A percentile compares a stretch with the other conserved stretches of the same genome.
These are phyloP conservation scores for Dendrothele bispora DNA, from an alignment of 768 basidiomycete species.

Conservation along the genomic window DNA sequence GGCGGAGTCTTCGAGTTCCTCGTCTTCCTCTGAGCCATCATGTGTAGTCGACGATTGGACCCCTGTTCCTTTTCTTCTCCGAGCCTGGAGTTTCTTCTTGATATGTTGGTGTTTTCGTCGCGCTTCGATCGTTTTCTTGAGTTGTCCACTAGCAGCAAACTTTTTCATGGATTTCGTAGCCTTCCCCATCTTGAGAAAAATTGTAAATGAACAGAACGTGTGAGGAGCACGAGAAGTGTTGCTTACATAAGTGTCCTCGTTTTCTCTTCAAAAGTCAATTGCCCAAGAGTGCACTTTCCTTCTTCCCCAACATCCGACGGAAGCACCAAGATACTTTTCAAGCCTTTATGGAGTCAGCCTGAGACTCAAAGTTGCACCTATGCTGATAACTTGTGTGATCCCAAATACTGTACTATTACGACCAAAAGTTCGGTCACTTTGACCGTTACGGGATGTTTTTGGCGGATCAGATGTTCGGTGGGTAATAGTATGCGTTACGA, in stretches of 20 bases:
- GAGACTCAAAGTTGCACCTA: too few species aligned
- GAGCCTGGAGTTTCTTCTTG: slow-evolving; percentile 66
- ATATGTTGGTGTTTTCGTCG: slow-evolving; percentile 80
- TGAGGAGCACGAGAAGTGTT: not conserved
- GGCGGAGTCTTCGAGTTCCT: slow-evolving; percentile 32
- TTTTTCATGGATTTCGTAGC: slow-evolving; percentile 82
- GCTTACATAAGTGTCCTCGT: not conserved
- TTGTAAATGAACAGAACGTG: not conserved
- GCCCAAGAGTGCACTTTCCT: too few species aligned
- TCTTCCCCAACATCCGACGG: too few species aligned
- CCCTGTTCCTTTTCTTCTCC: slow-evolving; percentile 45
- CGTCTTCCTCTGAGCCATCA: slow-evolving; percentile 32
- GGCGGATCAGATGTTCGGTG: too few species aligned
- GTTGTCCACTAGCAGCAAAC: slow-evolving; percentile 84
- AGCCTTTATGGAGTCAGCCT: too few species aligned
- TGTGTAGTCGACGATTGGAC: slow-evolving; percentile 29
- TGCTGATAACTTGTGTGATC: too few species aligned
- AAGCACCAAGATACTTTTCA: too few species aligned
- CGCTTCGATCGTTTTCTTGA: slow-evolving; percentile 83
- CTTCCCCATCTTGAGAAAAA: slow-evolving; percentile 50
- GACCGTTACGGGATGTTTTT: too few species aligned
- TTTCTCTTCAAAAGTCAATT: not conserved
- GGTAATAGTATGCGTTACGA: too few species aligned
- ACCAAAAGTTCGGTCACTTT: too few species aligned
- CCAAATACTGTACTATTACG: too few species aligned